phyloP scores from a whole-genome alignment of 306 rosid species.

The peach (Prunus persica) region DNA sequence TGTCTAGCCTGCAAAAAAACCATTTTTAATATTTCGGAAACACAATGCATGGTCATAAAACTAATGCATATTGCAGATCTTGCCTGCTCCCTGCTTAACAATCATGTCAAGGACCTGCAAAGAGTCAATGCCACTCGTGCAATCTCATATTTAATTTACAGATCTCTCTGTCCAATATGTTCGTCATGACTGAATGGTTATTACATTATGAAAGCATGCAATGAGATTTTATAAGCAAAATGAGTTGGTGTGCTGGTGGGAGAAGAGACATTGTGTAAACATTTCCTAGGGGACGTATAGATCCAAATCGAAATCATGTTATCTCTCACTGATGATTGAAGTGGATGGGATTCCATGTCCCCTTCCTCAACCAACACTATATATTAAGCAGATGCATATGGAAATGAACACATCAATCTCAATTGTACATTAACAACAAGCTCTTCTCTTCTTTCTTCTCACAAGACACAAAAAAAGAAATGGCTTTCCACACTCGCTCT shows the following conservation, averaged over 20 bases:
- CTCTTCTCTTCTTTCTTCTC: background rate
- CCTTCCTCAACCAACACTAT: slow-evolving; percentile 5
- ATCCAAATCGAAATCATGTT: slow-evolving; percentile 28
- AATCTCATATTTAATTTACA: background rate
- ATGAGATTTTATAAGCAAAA: background rate
- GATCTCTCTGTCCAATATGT: background rate
- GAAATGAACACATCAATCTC: background rate
- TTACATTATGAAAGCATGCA: background rate
- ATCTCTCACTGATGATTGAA: background rate
- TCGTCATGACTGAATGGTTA: background rate
- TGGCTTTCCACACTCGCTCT: slow-evolving; percentile 20
- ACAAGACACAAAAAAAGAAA: background rate
- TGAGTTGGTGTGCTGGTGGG: slow-evolving; percentile 25
- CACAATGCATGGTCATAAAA: background rate
- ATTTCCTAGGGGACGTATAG: slow-evolving; percentile 9
- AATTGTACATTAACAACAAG: slow-evolving; percentile 6
- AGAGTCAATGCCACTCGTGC: background rate
- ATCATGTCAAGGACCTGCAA: background rate
- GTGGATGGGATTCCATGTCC: slow-evolving; percentile 33
- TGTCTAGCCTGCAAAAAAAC: too few species aligned
- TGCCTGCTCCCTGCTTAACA: background rate
- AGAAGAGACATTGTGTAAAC: slow-evolving; percentile 19
- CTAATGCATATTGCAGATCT: background rate
- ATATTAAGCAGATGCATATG: background rate
- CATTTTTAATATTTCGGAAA: too few species aligned